Conservation (phyloP, 352 stramenopile species). For the Phytophthora sp. region DNA sequence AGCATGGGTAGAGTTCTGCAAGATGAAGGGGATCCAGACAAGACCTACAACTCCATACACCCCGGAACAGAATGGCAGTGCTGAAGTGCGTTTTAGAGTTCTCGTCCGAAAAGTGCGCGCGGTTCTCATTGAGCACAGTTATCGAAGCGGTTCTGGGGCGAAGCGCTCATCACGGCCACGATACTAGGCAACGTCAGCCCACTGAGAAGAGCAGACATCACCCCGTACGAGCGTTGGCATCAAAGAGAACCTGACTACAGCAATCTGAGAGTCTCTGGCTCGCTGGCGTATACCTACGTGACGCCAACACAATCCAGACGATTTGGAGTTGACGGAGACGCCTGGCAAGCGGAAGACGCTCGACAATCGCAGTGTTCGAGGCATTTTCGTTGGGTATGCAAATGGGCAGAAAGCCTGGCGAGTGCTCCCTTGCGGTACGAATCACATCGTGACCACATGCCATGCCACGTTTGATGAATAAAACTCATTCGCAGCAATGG, state of each 20-base stretch:
- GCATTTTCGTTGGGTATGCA: conserved; percentile 13
- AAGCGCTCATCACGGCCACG: not conserved
- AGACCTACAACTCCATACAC: not conserved
- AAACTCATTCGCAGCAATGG: not conserved
- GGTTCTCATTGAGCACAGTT: conserved; percentile 12
- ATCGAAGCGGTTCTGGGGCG: conserved; percentile 24
- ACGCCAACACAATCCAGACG: not conserved
- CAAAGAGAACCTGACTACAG: conserved; percentile 11
- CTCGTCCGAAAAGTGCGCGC: conserved; percentile 16
- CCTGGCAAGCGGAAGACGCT: conserved; percentile 9
- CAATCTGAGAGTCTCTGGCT: conserved; percentile 17
- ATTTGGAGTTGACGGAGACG: not conserved
- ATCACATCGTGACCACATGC: not conserved
- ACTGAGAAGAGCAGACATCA: not conserved
- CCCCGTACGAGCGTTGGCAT: conserved; percentile 18
- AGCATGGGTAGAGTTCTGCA: conserved; percentile 1
- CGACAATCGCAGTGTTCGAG: conserved; percentile 8
- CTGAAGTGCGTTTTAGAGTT: conserved; percentile 17
- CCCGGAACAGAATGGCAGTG: conserved; percentile 19
- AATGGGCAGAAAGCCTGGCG: conserved; percentile 12
- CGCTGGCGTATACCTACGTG: conserved; percentile 14
- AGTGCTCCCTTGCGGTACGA: conserved; percentile 13
- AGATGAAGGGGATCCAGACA: not conserved
- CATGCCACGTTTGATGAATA: conserved; percentile 22
- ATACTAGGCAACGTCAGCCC: conserved; percentile 7